Evolutionary conservation across 352 stramenopile genomes (phyloP).

Genomic region (Phytophthora sansomeana): DNA sequence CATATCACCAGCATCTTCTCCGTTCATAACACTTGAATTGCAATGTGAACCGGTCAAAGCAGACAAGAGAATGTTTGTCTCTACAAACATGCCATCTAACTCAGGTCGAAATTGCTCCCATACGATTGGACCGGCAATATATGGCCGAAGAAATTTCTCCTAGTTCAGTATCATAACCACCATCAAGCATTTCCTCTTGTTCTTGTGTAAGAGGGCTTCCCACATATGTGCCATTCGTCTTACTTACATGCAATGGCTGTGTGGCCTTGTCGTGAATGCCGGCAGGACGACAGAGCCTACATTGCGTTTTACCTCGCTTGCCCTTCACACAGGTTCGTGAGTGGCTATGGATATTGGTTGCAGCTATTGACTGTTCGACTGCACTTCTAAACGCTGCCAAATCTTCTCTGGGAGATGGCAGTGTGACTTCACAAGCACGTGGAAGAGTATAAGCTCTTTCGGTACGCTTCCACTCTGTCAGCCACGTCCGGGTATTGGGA

Average conservation of each 20-base stretch:
- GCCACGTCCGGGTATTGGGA: no score
- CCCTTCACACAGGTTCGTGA: conserved; percentile 11
- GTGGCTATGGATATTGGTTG: conserved; percentile 8
- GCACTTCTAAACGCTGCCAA: no score
- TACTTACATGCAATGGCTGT: background rate
- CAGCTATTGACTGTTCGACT: no score
- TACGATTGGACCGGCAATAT: background rate
- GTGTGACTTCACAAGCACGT: no score
- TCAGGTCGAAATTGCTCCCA: conserved; percentile 2
- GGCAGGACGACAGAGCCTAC: background rate
- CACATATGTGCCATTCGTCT: background rate
- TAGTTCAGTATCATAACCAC: background rate
- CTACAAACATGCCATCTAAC: background rate
- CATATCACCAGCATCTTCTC: conserved; percentile 12
- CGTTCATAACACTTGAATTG: conserved; percentile 4
- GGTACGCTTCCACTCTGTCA: no score
- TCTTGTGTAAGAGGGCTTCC: background rate
- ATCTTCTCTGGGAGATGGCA: no score
- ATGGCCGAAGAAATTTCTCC: background rate
- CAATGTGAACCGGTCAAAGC: background rate
- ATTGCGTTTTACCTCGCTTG: conserved; percentile 4
- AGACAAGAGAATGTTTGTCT: conserved; percentile 3
- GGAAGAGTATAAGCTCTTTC: no score
- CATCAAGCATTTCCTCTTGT: background rate
- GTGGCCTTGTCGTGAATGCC: background rate